A percentile compares a stretch with the other conserved stretches of the same genome.
Conservation (phyloP, 495 filamentous ascomycete genomes). For the Aspergillus avenaceus region DNA sequence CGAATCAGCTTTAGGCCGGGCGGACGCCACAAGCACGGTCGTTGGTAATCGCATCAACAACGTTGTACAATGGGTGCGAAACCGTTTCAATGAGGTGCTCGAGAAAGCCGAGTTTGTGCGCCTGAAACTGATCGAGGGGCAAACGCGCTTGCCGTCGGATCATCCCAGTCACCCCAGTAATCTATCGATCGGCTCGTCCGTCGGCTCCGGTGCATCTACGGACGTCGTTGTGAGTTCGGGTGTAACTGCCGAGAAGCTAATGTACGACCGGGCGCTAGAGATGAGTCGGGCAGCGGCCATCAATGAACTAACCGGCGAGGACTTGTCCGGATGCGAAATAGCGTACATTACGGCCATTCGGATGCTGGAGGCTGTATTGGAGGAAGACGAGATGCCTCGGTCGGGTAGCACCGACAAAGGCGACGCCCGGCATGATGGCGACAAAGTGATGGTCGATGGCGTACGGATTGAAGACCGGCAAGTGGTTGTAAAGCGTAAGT, state of each 20-base stretch:
- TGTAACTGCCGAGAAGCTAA: conserved; percentile 90
- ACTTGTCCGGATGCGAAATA: conserved; percentile 86
- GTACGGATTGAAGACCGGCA: conserved; percentile 71
- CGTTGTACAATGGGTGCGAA: conserved; percentile 90
- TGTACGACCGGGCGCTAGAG: conserved; percentile 96
- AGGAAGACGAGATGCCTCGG: conserved; percentile 61
- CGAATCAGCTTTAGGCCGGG: conserved; percentile 39
- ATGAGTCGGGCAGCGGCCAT: conserved; percentile 94
- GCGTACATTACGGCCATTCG: conserved; percentile 86
- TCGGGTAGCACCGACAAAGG: conserved; percentile 24
- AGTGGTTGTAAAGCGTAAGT: conserved; percentile 66
- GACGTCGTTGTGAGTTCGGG: conserved; percentile 69
- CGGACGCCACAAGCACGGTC: conserved; percentile 43
- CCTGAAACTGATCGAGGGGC: conserved; percentile 79
- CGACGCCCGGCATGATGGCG: conserved; percentile 19
- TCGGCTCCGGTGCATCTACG: conserved; percentile 48
- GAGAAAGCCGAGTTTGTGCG: conserved; percentile 93
- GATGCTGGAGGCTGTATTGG: conserved; percentile 91
- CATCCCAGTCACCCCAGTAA: conserved; percentile 86
- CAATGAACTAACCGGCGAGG: conserved; percentile 88
- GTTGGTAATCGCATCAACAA: conserved; percentile 79
- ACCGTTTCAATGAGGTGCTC: conserved; percentile 90
- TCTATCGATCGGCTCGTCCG: conserved; percentile 48
- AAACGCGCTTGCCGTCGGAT: conserved; percentile 75
- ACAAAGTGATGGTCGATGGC: conserved; percentile 47